Conservation (phyloP, 2,329 filamentous ascomycete species). For the Trichothecium sympodiale region DNA sequence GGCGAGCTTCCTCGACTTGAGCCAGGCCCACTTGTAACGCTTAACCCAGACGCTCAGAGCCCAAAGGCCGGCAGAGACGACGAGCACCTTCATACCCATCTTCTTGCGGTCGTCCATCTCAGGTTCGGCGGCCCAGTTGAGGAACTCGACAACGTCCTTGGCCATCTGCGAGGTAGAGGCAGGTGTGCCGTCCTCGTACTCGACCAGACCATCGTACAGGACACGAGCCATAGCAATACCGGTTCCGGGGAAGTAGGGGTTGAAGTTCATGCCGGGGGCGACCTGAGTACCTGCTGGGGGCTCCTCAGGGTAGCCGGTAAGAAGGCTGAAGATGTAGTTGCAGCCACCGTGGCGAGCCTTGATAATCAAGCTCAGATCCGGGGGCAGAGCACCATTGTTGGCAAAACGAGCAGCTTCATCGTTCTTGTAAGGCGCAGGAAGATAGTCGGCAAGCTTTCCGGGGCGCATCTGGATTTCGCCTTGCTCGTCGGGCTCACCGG, state of each 20-base stretch:
- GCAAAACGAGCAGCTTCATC: conserved; percentile 95
- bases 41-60: conserved; percentile 94
- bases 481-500: conserved; percentile 94
- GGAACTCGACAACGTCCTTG: conserved; percentile 97
- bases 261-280: conserved; percentile 92
- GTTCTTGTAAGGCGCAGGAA: conserved; percentile 94
- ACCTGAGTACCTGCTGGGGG: conserved; percentile 80
- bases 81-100: conserved; percentile 96
- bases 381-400: conserved; percentile 96
- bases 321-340: conserved; percentile 94
- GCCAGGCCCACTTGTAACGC: conserved; percentile 96
- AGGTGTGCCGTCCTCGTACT: conserved; percentile 94
- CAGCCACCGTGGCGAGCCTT: conserved; percentile 97
- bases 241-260: conserved; percentile 98
- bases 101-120: conserved; percentile 99
- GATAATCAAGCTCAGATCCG: conserved; percentile 93
- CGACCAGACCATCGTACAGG: conserved; percentile 91
- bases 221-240: conserved; percentile 99
- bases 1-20: conserved; percentile 91
- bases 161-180: conserved; percentile 98
- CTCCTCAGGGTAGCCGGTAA: conserved; percentile 97
- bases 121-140: conserved; percentile 98
- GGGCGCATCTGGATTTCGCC: conserved; percentile 97
- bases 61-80: conserved; percentile 66
- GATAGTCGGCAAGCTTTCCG: conserved; percentile 97